These are phyloP conservation scores for Elsinoe arachidis DNA, from an alignment of 2,329 filamentous ascomycete genomes.

Conservation along the genomic window DNA sequence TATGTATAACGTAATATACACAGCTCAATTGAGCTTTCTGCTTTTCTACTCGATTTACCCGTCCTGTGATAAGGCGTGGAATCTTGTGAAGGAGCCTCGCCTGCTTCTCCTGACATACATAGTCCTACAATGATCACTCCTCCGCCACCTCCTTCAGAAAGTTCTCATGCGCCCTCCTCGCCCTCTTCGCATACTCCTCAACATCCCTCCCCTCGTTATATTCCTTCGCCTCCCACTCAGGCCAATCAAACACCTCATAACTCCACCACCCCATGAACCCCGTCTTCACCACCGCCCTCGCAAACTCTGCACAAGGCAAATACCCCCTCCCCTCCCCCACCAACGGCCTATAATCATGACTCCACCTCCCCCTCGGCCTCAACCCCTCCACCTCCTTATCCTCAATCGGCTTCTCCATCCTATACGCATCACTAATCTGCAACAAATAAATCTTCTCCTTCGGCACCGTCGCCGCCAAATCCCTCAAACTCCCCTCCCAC, in stretches of 20 bases:
- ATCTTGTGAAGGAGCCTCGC: background rate
- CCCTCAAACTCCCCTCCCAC: conserved; percentile 48
- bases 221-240: conserved; percentile 45
- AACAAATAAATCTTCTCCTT: conserved; percentile 64
- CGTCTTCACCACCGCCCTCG: conserved; percentile 56
- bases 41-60: too few species aligned
- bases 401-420: conserved; percentile 46
- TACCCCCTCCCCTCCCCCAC: conserved; percentile 65
- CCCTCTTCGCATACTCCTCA: conserved; percentile 29
- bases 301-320: conserved; percentile 57
- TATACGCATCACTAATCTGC: conserved; percentile 69
- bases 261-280: conserved; percentile 60
- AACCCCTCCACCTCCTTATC: conserved; percentile 44
- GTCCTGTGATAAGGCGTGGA: too few species aligned
- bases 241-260: conserved; percentile 61
- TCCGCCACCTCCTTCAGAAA: conserved; percentile 34
- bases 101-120: background rate
- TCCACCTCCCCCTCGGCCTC: conserved; percentile 59
- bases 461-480: conserved; percentile 51
- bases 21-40: background rate
- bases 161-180: conserved; percentile 26
- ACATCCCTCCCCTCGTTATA: conserved; percentile 32
- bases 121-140: background rate
- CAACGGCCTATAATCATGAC: conserved; percentile 59
- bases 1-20: background rate